These are phyloP conservation scores for Zoysia japonica DNA, from an alignment of 176 grass and related monocot genomes.

Conservation along the genomic window DNA sequence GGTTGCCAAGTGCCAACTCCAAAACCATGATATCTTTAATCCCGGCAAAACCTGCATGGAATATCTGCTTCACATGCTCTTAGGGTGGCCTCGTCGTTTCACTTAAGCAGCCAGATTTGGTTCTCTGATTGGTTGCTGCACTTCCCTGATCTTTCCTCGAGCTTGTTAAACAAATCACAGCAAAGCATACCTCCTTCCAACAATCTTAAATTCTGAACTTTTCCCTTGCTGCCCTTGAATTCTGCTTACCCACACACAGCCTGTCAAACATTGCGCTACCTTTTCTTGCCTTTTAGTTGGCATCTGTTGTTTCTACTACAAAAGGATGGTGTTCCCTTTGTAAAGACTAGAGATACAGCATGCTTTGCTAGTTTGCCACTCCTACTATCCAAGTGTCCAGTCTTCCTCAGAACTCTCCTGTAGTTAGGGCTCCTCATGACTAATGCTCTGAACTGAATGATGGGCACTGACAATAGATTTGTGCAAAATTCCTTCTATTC, in stretches of 20 bases:
- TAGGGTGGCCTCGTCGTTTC: slow-evolving; percentile 50
- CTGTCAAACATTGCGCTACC: slow-evolving; percentile 47
- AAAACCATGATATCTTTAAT: slow-evolving; percentile 50
- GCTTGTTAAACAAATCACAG: slow-evolving; percentile 50
- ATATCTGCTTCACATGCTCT: slow-evolving; percentile 64
- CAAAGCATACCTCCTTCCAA: slow-evolving; percentile 42
- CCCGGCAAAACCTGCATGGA: slow-evolving; percentile 51
- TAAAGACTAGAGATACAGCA: slow-evolving; percentile 22
- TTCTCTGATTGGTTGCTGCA: slow-evolving; percentile 44
- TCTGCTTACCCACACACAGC: slow-evolving; percentile 45
- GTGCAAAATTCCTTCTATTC: slow-evolving; percentile 18
- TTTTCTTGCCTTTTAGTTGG: slow-evolving; percentile 47
- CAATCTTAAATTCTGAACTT: slow-evolving; percentile 40
- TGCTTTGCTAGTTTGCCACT: not conserved
- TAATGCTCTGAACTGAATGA: slow-evolving; percentile 44
- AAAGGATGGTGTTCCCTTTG: slow-evolving; percentile 41
- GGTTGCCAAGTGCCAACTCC: slow-evolving; percentile 25
- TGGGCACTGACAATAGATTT: slow-evolving; percentile 44
- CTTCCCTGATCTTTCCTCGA: slow-evolving; percentile 57
- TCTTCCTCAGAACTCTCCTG: not conserved
- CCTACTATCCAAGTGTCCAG: slow-evolving; percentile 16
- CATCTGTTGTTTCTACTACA: slow-evolving; percentile 48
- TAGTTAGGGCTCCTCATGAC: slow-evolving; percentile 7
- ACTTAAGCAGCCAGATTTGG: slow-evolving; percentile 52
- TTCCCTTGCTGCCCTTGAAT: slow-evolving; percentile 34